Percentiles rank a stretch among this genome's conserved stretches.
Conservation (phyloP, 345 rosid genomes). For the Eucalyptus urophylla region DNA sequence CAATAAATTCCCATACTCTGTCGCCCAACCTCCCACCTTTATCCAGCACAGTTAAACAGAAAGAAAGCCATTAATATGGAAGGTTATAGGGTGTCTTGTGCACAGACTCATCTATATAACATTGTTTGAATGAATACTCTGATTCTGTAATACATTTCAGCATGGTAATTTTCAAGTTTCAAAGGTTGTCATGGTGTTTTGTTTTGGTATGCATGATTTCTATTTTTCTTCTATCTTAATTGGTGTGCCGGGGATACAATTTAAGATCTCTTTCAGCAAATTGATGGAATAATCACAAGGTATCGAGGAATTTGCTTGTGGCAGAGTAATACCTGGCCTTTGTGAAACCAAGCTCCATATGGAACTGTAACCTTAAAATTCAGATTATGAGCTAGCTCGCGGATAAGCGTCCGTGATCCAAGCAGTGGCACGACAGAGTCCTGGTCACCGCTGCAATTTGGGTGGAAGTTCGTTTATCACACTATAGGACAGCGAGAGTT, state of each 20-base stretch:
- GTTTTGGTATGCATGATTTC: neutral
- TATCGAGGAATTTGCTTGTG: neutral
- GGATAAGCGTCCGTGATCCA: slow-evolving; percentile 66
- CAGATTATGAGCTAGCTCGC: slow-evolving; percentile 66
- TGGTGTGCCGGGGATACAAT: neutral
- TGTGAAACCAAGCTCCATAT: slow-evolving; percentile 88
- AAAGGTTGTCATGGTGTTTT: neutral
- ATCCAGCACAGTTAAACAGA: neutral
- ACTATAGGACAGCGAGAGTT: neutral
- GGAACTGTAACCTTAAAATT: slow-evolving; percentile 52
- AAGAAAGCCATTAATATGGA: neutral
- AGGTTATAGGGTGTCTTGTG: neutral
- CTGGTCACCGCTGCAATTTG: slow-evolving; percentile 61
- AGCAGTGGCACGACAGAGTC: slow-evolving; percentile 79
- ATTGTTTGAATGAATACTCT: neutral
- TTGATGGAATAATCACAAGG: neutral
- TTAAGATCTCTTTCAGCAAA: neutral
- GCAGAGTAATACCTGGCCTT: slow-evolving; percentile 50
- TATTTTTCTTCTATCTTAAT: neutral
- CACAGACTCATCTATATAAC: neutral
- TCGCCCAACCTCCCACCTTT: slow-evolving; percentile 85
- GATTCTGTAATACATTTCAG: neutral
- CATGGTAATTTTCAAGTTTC: neutral
- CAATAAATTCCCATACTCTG: slow-evolving; percentile 62
- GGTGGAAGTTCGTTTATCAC: neutral